These are phyloP conservation scores for Apiospora arundinis DNA, from an alignment of 2,329 filamentous ascomycete species.

Conservation along the genomic window DNA sequence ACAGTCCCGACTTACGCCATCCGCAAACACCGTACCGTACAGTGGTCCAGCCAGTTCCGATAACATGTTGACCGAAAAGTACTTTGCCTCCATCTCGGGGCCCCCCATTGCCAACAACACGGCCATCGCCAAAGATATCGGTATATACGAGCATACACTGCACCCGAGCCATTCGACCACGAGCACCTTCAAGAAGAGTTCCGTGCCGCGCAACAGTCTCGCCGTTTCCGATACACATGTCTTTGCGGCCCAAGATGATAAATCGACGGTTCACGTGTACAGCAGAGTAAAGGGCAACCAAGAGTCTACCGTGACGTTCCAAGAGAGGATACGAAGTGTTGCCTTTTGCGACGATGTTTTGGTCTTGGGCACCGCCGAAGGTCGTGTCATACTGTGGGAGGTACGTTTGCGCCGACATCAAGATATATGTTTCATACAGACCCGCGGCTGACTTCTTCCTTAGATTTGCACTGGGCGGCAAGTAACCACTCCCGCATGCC, in stretches of 20 bases:
- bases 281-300: slow-evolving; percentile 82
- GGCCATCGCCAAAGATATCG: slow-evolving; percentile 76
- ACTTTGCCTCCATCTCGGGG: slow-evolving; percentile 64
- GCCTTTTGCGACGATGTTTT: slow-evolving; percentile 75
- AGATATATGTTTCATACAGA: background rate
- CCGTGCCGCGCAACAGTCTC: slow-evolving; percentile 77
- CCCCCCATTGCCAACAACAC: slow-evolving; percentile 66
- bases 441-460: slow-evolving; percentile 5
- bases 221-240: slow-evolving; percentile 83
- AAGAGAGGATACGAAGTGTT: slow-evolving; percentile 83
- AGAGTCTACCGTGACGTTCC: slow-evolving; percentile 86
- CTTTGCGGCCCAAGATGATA: slow-evolving; percentile 90
- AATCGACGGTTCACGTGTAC: slow-evolving; percentile 93
- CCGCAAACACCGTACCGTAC: slow-evolving; percentile 6
- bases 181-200: slow-evolving; percentile 89
- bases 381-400: slow-evolving; percentile 92
- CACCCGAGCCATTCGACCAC: slow-evolving; percentile 79
- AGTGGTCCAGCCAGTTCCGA: background rate
- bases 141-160: slow-evolving; percentile 84
- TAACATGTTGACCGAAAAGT: slow-evolving; percentile 64
- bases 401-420: slow-evolving; percentile 53
- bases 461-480: slow-evolving; percentile 78
- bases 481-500: slow-evolving; percentile 76
- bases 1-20: slow-evolving; percentile 1
- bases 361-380: slow-evolving; percentile 82